Conservation (phyloP, 352 stramenopile species). For the Halophytophthora polymorphica region DNA sequence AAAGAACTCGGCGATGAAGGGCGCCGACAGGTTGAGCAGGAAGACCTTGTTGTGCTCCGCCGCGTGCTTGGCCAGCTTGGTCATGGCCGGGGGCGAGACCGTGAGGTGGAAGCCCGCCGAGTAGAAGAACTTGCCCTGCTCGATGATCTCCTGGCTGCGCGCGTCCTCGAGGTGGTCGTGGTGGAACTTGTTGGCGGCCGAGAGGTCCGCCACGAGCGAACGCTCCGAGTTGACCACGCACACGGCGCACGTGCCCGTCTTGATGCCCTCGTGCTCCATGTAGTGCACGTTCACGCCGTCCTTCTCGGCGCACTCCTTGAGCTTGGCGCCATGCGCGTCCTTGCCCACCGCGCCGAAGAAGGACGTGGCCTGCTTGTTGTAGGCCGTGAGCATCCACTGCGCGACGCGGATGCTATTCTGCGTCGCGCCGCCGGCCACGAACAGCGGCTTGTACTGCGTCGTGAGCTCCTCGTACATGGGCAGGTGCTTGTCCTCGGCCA, state of each 20-base stretch:
- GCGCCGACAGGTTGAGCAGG: slow-evolving; percentile 96
- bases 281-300: slow-evolving; percentile 97
- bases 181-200: slow-evolving; percentile 98
- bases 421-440: slow-evolving; percentile 97
- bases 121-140: slow-evolving; percentile 95
- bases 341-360: slow-evolving; percentile 97
- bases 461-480: slow-evolving; percentile 96
- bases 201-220: slow-evolving; percentile 96
- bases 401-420: slow-evolving; percentile 99
- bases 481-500: slow-evolving; percentile 97
- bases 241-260: slow-evolving; percentile 98
- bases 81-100: slow-evolving; percentile 92
- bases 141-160: slow-evolving; percentile 93
- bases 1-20: slow-evolving; percentile 99
- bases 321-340: slow-evolving; percentile 91
- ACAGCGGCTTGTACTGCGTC: slow-evolving; percentile 90
- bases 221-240: slow-evolving; percentile 96
- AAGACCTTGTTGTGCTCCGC: slow-evolving; percentile 94
- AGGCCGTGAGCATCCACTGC: slow-evolving; percentile 97
- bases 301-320: slow-evolving; percentile 90
- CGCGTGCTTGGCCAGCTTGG: slow-evolving; percentile 92
- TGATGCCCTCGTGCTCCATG: slow-evolving; percentile 91
- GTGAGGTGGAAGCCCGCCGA: slow-evolving; percentile 98
- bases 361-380: slow-evolving; percentile 82
- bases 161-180: slow-evolving; percentile 80